Evolutionary conservation across 495 filamentous ascomycete species (phyloP), one percentile per base, ranked within the genome.

Genomic region (Tuber microsphaerosporum): DNA sequence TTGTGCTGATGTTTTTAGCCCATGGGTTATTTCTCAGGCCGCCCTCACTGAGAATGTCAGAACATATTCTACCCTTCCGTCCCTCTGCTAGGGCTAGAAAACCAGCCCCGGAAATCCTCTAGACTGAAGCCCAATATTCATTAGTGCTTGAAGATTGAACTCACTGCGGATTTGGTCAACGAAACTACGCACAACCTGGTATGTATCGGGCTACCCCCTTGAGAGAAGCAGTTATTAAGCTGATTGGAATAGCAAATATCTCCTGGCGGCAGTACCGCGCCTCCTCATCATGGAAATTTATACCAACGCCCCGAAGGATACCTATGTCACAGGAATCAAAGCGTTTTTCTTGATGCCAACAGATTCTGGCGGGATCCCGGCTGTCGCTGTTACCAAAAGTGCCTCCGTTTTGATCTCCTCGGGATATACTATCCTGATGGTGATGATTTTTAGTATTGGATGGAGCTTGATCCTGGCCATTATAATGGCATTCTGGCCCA

Each of bases 11-110:
- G 7, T 26, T 0, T 17, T 34, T 65, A 3, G 2, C 2, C 0
- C 2, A n/a, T 12, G 1, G 8, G 0, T 0, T 8, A 22, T 12
- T 56, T 26, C 48, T 3, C 22, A 3, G 22, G 22, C 0, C 0
- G 26, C 12, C 12, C 26, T 34, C 14, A 31, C 2, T 26, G 31
- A 4, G 56, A 7, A 31, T 65, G 17, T 34, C 4, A 31, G 12
- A 12, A 34, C 34, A 65, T 65, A 65, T 65, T 34, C 26, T 7
- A 12, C 56, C 26, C 12, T 65, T 14, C 56, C 56, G 14, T 9
- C 56, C 14, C 56, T 26, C 26, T 31, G 2, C 26, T 26, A 2
- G 48, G 10, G 48, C 3, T 10, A 65, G 26, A 34, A 26, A 17
- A 31, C 2, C 12, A 34, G 56, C 12, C 10, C 3, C 4, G 56